Evolutionary conservation across 768 basidiomycete species (phyloP), one percentile per base, ranked within the genome.

Genomic region (Tricholoma hemisulphureum): DNA sequence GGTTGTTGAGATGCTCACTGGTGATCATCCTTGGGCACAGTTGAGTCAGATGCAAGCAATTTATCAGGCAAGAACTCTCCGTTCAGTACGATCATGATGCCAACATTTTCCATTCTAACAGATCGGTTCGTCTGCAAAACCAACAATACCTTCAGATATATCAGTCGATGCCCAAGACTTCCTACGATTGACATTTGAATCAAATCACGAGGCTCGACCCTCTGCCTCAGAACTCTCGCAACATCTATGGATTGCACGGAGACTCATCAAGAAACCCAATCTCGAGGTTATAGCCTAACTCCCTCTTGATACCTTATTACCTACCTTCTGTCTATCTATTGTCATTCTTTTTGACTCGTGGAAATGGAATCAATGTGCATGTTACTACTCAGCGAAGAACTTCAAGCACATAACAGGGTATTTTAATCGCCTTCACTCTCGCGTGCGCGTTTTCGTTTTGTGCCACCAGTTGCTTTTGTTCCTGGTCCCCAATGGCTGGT

Each of bases 31-130:
- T 1, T 98, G 91, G 86, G 92, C 96, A 0, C 91, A 95, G 61
- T 80, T 98, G 39, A 95, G 89, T 5, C 97, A 98, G 75, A 98
- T 98, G 95, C 97, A 98, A 74, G 97, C 96, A 39, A 97, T 99
- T 61, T 99, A 97, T 81, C 93, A 94, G 80, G 95, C 93, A 58
- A 37, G 69, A 63, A 34, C 26, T 11, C 34, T 45, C 28, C 46
- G 31, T 52, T 32, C 26, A 41, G 1, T n/a, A n/a, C n/a, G 14
- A 24, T 31, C 20, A 13, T n/a, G 28, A 21, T 26, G 51, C 51
- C 4, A 6, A 51, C 41, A 34, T 20, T 23, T 54, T 28, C 18
- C 14, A 52, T n/a, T n/a, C 48, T 18, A 21, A 16, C 62, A 98
- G 93, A 98, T 99, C 67, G 96, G 96, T 6, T 91, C 93, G 14